Evolutionary conservation across 2,329 filamentous ascomycete species (phyloP).

Genomic region (Aspergillus uvarum): DNA sequence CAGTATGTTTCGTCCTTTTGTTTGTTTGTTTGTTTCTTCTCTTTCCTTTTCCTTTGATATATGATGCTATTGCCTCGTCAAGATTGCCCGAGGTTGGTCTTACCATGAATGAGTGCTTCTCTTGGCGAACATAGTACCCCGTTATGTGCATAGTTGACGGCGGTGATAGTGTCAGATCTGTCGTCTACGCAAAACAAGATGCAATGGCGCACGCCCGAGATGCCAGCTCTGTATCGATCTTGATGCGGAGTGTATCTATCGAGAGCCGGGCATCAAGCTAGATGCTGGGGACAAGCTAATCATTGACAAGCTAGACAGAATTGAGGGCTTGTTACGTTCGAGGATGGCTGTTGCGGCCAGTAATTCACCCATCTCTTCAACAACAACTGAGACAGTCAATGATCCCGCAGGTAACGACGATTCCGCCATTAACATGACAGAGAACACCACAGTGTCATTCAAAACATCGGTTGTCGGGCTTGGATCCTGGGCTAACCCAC

Average conservation of each 20-base stretch:
- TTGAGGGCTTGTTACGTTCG: constrained; percentile 76
- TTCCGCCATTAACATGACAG: constrained; percentile 39
- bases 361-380: constrained; percentile 50
- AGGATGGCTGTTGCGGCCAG: constrained; percentile 50
- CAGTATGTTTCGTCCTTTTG: constrained; percentile 24
- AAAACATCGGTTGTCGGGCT: constrained; percentile 63
- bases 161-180: constrained; percentile 71
- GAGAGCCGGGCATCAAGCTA: constrained; percentile 82
- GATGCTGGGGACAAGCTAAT: constrained; percentile 86
- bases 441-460: constrained; percentile 13
- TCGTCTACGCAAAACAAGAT: constrained; percentile 75
- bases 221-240: constrained; percentile 81
- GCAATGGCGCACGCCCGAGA: constrained; percentile 76
- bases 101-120: constrained; percentile 4
- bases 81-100: neutral
- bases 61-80: constrained; percentile 2
- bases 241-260: constrained; percentile 78
- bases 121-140: neutral
- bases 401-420: constrained; percentile 63
- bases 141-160: neutral
- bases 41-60: neutral
- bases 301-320: constrained; percentile 72
- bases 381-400: constrained; percentile 65
- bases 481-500: constrained; percentile 67
- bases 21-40: neutral